phyloP scores from a whole-genome alignment of 116 monocot species.

The Posidonia oceanica region DNA sequence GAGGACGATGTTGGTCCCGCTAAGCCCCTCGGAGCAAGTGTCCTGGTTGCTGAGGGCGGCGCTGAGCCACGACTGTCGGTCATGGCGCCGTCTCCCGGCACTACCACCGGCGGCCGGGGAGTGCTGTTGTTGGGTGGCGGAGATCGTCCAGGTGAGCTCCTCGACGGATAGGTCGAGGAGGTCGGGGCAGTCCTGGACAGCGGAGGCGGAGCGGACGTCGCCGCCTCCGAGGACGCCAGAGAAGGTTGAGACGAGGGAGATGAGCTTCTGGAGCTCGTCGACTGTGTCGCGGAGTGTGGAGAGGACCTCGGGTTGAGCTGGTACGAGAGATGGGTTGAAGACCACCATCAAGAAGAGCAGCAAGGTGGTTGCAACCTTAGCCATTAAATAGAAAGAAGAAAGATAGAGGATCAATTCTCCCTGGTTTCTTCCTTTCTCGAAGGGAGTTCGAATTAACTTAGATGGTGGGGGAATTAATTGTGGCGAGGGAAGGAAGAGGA shows the following conservation, averaged over 20 bases:
- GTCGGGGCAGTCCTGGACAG: constrained; percentile 78
- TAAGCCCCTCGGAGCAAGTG: constrained; percentile 76
- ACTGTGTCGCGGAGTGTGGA: constrained; percentile 48
- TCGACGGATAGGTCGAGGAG: constrained; percentile 71
- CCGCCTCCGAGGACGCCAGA: constrained; percentile 17
- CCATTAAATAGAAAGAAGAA: too few species aligned
- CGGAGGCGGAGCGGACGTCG: constrained; percentile 48
- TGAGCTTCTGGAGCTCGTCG: constrained; percentile 31
- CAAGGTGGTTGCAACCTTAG: too few species aligned
- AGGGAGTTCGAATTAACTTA: too few species aligned
- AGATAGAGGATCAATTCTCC: too few species aligned
- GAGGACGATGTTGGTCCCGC: constrained; percentile 29
- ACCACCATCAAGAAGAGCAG: too few species aligned
- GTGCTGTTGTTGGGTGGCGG: constrained; percentile 7
- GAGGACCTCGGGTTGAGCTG: constrained; percentile 12
- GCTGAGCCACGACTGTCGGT: constrained; percentile 68
- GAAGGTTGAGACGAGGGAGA: constrained; percentile 38
- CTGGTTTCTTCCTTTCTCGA: too few species aligned
- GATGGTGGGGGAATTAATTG: too few species aligned
- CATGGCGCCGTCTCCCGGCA: constrained; percentile 19
- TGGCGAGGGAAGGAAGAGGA: too few species aligned
- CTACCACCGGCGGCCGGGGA: not conserved
- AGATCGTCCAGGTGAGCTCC: constrained; percentile 48
- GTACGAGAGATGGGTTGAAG: too few species aligned
- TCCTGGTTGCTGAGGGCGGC: constrained; percentile 86